phyloP scores from a whole-genome alignment of 805 yeast genomes.

The Candida oleophila region DNA sequence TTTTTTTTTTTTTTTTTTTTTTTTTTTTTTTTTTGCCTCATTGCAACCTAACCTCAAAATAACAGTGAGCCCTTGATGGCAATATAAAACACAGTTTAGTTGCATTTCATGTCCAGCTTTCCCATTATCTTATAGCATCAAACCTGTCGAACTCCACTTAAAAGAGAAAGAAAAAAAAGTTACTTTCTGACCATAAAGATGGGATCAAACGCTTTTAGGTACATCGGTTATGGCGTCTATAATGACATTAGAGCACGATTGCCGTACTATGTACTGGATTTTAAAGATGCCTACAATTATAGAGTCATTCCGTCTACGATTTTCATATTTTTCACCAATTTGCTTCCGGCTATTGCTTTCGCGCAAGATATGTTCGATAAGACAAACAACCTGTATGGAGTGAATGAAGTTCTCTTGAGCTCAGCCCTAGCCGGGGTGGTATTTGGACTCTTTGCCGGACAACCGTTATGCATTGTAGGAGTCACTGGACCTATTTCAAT shows the following conservation, averaged over 20 bases:
- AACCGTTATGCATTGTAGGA: constrained; percentile 93
- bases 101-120: no score
- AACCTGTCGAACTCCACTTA: no score
- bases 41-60: neutral
- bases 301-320: constrained; percentile 83
- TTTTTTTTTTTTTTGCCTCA: neutral
- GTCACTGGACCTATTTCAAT: constrained; percentile 95
- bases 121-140: no score
- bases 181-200: neutral
- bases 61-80: no score
- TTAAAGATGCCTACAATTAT: constrained; percentile 81
- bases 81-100: no score
- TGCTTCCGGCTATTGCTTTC: constrained; percentile 92
- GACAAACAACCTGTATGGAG: constrained; percentile 83
- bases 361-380: constrained; percentile 97
- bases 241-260: constrained; percentile 50
- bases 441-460: constrained; percentile 84
- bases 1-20: no score
- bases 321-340: constrained; percentile 83
- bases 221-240: constrained; percentile 49
- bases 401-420: constrained; percentile 82
- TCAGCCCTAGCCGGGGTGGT: constrained; percentile 87
- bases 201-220: constrained; percentile 6
- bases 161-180: no score
- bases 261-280: constrained; percentile 76